Evolutionary conservation across 495 filamentous ascomycete species (phyloP).

Genomic region (Beverwykella pulmonaria): DNA sequence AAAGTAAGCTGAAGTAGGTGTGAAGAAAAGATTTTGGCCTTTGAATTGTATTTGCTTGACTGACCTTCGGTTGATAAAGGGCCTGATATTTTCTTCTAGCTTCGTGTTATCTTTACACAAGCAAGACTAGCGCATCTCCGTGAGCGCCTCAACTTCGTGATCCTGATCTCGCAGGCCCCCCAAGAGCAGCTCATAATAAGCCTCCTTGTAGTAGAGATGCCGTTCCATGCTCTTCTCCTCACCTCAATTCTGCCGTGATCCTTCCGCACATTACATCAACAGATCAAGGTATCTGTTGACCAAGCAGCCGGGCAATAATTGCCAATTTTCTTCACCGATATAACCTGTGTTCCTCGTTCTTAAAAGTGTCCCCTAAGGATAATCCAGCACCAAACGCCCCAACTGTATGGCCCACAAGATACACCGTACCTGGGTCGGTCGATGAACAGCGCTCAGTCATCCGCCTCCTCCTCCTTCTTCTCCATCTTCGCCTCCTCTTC

Average conservation of each 20-base stretch:
- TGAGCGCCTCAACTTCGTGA: too few species aligned
- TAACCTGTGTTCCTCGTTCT: too few species aligned
- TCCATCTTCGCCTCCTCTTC: constrained; percentile 15
- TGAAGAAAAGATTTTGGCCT: too few species aligned
- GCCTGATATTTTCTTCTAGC: too few species aligned
- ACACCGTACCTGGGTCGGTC: background rate
- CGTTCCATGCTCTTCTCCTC: background rate
- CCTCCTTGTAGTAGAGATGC: too few species aligned
- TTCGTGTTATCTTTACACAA: too few species aligned
- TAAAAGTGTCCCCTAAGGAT: too few species aligned
- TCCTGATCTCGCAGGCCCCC: background rate
- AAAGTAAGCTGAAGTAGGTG: too few species aligned
- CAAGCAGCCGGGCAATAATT: background rate
- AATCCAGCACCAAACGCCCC: background rate
- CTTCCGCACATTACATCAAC: background rate
- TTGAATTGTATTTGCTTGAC: too few species aligned
- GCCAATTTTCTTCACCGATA: background rate
- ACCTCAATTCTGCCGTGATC: background rate
- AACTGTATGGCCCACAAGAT: background rate
- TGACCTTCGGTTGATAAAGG: too few species aligned
- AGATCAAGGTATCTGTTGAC: background rate
- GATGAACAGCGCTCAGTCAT: constrained; percentile 1
- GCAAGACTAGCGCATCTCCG: too few species aligned
- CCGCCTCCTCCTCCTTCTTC: constrained; percentile 9
- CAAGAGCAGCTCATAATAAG: background rate